Conservation (phyloP, 352 stramenopile species). For the Phytophthora sp. region DNA sequence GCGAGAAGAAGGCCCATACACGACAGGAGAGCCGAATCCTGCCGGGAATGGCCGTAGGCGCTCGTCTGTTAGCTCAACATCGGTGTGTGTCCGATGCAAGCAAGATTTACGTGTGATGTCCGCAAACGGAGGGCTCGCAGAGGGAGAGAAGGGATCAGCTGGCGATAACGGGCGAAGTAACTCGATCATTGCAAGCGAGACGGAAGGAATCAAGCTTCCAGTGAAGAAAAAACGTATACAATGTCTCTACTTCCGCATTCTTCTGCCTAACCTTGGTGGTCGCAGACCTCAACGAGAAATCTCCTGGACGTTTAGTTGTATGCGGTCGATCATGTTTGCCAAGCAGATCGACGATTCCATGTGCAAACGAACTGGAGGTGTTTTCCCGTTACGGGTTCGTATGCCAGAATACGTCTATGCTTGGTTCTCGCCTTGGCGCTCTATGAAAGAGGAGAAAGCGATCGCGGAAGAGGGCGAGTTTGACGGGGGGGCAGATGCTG, state of each 20-base stretch:
- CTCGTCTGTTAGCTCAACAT: constrained; percentile 4
- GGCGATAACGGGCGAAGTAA: background rate
- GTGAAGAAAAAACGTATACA: constrained; percentile 60
- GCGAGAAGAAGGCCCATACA: constrained; percentile 23
- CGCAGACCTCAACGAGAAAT: constrained; percentile 77
- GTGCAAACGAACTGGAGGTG: constrained; percentile 50
- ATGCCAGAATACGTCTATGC: constrained; percentile 95
- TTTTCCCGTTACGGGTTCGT: constrained; percentile 65
- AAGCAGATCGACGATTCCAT: constrained; percentile 88
- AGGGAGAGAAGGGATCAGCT: constrained; percentile 8
- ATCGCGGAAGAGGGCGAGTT: constrained; percentile 35
- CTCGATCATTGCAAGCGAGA: constrained; percentile 1
- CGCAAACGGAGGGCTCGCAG: constrained; percentile 25
- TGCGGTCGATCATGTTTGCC: constrained; percentile 89
- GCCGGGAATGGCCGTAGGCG: background rate
- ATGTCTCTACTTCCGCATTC: constrained; percentile 91
- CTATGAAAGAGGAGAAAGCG: constrained; percentile 63
- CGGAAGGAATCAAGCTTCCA: constrained; percentile 13
- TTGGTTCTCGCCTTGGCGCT: constrained; percentile 88
- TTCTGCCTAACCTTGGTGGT: constrained; percentile 90
- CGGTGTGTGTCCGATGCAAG: constrained; percentile 70
- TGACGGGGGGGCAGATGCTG: background rate
- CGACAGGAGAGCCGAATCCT: background rate
- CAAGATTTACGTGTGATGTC: constrained; percentile 49
- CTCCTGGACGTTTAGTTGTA: constrained; percentile 89